These are phyloP conservation scores for Phytophthora fragariaefolia DNA, from an alignment of 352 stramenopile genomes.

Conservation along the genomic window DNA sequence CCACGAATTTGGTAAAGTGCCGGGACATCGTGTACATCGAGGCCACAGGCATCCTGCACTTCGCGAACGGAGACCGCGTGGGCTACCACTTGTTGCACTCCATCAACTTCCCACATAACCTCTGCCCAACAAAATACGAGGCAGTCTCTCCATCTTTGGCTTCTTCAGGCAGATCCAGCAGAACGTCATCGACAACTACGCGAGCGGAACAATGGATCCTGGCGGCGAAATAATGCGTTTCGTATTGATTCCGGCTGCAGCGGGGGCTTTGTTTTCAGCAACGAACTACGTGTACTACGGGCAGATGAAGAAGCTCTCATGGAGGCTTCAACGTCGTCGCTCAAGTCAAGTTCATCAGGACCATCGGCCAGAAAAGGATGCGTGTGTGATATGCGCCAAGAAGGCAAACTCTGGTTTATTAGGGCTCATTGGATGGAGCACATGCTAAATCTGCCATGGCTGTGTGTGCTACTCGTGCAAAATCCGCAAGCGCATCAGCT, in stretches of 20 bases:
- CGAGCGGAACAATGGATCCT: slow-evolving; percentile 22
- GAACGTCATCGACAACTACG: slow-evolving; percentile 43
- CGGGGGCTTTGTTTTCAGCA: not conserved
- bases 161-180: slow-evolving; percentile 44
- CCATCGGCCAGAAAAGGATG: not conserved
- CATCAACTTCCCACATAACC: slow-evolving; percentile 26
- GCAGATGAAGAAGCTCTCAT: slow-evolving; percentile 57
- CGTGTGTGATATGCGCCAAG: slow-evolving; percentile 29
- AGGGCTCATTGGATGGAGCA: not conserved
- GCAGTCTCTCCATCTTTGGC: slow-evolving; percentile 27
- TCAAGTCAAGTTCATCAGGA: not conserved
- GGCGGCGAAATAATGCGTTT: slow-evolving; percentile 34
- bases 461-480: slow-evolving; percentile 32
- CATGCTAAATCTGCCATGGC: slow-evolving; percentile 27
- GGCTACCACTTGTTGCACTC: slow-evolving; percentile 41
- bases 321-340: slow-evolving; percentile 23
- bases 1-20: slow-evolving; percentile 5
- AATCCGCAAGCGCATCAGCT: slow-evolving; percentile 34
- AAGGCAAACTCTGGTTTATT: slow-evolving; percentile 7
- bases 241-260: slow-evolving; percentile 24
- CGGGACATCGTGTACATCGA: slow-evolving; percentile 46
- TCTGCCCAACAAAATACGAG: slow-evolving; percentile 31
- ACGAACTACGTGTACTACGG: slow-evolving; percentile 41
- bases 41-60: slow-evolving; percentile 38
- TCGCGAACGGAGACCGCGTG: too few relatives aligned